A percentile compares a stretch with the other conserved stretches of the same genome.
These are phyloP conservation scores for Sistotremastrum niveocremeum DNA, from an alignment of 768 basidiomycete genomes.

Conservation along the genomic window DNA sequence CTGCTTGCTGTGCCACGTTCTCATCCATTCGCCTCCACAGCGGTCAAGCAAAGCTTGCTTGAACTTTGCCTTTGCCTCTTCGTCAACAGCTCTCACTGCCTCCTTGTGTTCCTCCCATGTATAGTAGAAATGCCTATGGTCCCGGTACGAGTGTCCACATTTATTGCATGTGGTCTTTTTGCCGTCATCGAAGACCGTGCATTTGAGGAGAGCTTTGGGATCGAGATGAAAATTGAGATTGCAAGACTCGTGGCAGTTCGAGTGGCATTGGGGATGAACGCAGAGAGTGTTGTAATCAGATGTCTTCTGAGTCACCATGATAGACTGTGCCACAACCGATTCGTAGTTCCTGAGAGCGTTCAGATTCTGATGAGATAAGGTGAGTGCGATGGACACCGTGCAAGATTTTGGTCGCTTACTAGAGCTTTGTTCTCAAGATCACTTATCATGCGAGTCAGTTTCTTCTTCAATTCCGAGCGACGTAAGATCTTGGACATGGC, in stretches of 20 bases:
- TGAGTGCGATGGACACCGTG: too few species aligned
- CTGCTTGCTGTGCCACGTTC: too few species aligned
- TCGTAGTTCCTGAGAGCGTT: not conserved
- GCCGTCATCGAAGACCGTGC: slow-evolving; percentile 1
- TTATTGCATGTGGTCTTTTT: not conserved
- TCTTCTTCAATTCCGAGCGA: too few species aligned
- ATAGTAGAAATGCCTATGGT: slow-evolving; percentile 9
- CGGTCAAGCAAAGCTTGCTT: not conserved
- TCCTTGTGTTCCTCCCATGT: slow-evolving; percentile 6
- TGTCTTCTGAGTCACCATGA: not conserved
- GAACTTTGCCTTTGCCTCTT: slow-evolving; percentile 8
- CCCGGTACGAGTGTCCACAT: slow-evolving; percentile 8
- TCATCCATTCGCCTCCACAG: too few species aligned
- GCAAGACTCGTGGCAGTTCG: not conserved
- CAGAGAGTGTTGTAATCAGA: not conserved
- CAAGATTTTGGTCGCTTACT: too few species aligned
- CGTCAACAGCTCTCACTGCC: slow-evolving; percentile 5
- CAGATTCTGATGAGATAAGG: not conserved
- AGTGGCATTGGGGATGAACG: not conserved
- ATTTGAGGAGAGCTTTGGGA: not conserved
- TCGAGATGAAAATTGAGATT: not conserved
- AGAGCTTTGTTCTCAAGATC: too few species aligned
- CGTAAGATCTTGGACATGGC: too few species aligned
- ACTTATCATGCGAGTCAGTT: too few species aligned
- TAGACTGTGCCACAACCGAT: not conserved